Evolutionary conservation across 768 basidiomycete genomes (phyloP).

Genomic region (Lentinula sp.): DNA sequence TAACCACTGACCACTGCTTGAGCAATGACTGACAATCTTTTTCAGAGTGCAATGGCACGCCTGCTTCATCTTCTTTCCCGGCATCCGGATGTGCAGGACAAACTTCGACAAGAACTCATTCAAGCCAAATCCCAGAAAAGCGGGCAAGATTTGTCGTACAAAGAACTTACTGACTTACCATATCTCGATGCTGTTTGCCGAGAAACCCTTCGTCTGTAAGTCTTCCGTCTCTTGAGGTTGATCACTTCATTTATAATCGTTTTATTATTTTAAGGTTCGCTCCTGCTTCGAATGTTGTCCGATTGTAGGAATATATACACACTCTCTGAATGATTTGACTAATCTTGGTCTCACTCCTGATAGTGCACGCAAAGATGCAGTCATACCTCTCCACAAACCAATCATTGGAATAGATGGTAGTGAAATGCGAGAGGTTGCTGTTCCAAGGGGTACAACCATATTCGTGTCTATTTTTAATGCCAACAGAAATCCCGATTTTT

Average conservation of each 20-base stretch:
- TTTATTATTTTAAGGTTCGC: slow-evolving; percentile 13
- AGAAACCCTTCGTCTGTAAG: slow-evolving; percentile 33
- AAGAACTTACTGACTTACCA: slow-evolving; percentile 26
- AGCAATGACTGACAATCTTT: neutral
- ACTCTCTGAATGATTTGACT: neutral
- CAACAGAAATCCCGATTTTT: slow-evolving; percentile 29
- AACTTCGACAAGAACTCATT: slow-evolving; percentile 26
- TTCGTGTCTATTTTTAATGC: slow-evolving; percentile 20
- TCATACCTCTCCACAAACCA: slow-evolving; percentile 30
- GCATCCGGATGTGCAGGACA: slow-evolving; percentile 30
- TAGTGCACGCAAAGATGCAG: slow-evolving; percentile 23
- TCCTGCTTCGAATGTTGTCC: slow-evolving; percentile 14
- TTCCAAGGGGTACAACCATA: slow-evolving; percentile 22
- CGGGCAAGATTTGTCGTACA: slow-evolving; percentile 24
- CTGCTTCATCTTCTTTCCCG: slow-evolving; percentile 25
- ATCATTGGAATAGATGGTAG: slow-evolving; percentile 23
- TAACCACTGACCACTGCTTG: neutral
- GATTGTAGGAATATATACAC: slow-evolving; percentile 16
- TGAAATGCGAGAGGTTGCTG: slow-evolving; percentile 14
- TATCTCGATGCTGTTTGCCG: slow-evolving; percentile 34
- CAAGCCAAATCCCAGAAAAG: slow-evolving; percentile 17
- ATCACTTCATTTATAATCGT: neutral
- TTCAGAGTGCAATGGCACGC: slow-evolving; percentile 22
- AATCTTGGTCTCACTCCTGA: neutral
- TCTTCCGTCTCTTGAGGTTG: neutral